Evolutionary conservation across 192 early-diverging fungal genomes (phyloP).

Genomic region (Funneliformis geosporum): DNA sequence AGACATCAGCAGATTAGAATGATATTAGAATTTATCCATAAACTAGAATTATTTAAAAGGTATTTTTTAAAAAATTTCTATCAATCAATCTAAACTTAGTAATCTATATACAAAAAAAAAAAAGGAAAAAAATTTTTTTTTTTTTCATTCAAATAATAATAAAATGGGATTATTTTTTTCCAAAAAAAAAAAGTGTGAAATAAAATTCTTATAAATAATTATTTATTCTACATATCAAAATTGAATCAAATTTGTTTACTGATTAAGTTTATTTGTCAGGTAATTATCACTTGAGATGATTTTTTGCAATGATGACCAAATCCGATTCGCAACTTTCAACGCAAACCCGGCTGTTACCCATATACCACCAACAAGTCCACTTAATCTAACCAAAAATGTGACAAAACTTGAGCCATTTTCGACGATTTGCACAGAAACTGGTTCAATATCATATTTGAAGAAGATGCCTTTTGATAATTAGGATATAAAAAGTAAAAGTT

Average conservation of each 20-base stretch:
- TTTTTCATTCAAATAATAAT: no score
- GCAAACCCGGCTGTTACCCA: constrained; percentile 65
- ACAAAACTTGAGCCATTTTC: constrained; percentile 64
- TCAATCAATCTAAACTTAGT: no score
- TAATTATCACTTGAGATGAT: background rate
- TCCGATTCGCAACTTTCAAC: background rate
- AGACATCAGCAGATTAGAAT: background rate
- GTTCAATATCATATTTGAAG: constrained; percentile 91
- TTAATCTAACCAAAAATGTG: constrained; percentile 76
- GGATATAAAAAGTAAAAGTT: background rate
- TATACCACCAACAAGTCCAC: constrained; percentile 84
- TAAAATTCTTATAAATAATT: no score
- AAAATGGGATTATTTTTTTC: no score
- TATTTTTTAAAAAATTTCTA: no score
- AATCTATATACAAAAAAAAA: no score
- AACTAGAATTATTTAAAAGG: no score
- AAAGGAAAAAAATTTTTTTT: no score
- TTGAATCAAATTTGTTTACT: no score
- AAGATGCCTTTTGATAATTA: constrained; percentile 62
- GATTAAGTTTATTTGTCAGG: background rate
- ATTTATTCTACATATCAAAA: no score
- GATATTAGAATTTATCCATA: background rate
- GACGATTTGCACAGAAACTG: constrained; percentile 78
- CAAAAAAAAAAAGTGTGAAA: no score
- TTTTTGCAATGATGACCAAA: constrained; percentile 5